Base-by-base conservation (phyloP, 495 filamentous ascomycete species). In the Neurospora sp. region DNA sequence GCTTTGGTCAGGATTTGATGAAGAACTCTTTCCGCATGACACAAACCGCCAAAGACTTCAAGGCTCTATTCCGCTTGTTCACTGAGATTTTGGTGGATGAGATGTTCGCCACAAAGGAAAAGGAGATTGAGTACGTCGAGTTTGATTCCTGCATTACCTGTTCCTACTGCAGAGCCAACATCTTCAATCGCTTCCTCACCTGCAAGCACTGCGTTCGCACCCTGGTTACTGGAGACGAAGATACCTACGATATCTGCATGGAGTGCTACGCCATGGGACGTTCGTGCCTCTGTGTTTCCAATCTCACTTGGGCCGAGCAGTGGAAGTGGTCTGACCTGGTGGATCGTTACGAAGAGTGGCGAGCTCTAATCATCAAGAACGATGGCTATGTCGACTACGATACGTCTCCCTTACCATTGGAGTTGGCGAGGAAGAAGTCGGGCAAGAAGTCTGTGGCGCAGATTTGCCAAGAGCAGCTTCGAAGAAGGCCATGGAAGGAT, bases 131-230 rank as follows among this genome's bases (percentile, higher is more conserved):
- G 76, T 91, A 86, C 73, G 79, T 95, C 18, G 83, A 88, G 16
- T 97, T 90, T 76, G 94, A 98, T 77, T 91, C 93, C 72, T 94
- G 93, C 77, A 89, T 99, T 31, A 96, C 93, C 12, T 99, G 96
- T 81, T 94, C 95, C 11, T 99, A 97, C 81, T 99, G 96, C 81
- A 87, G 96, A 20, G 93, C 93, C 72, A 98, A 98, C 76, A 96
- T 99, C 69, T 98, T 98, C 86, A 99, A 99, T 80, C 90, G 95
- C 8, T 99, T 98, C 77, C 83, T 99, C 40, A 96, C 94, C 5
- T 99, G 96, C 81, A 90, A 92, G 42, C 87, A 87, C 44, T 98
- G 96, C 78, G 86, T 91, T 39, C 83, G 85, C 18, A 79, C 86
- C 48, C 80, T 85, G n/a, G 83, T 85, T 39, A 84, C 84, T 70